phyloP scores from a whole-genome alignment of 2,329 filamentous ascomycete species.

The Cercospora canescens region DNA sequence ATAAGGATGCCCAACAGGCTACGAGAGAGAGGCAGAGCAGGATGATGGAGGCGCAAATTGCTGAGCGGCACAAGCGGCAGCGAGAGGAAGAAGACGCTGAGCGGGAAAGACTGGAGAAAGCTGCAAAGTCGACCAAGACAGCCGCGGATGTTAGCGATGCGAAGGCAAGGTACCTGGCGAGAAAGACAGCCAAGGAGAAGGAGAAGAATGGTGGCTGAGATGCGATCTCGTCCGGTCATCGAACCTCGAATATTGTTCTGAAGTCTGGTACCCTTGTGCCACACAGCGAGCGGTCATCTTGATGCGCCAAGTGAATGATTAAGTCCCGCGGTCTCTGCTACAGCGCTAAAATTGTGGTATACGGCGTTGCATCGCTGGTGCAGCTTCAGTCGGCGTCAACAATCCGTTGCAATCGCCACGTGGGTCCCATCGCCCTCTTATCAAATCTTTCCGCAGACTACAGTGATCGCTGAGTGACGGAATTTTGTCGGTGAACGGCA shows the following conservation, averaged over 20 bases:
- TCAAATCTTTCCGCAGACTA: too few relatives aligned
- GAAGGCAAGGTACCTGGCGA: slow-evolving; percentile 75
- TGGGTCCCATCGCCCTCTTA: too few relatives aligned
- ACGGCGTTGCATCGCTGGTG: too few relatives aligned
- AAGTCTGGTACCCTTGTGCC: too few relatives aligned
- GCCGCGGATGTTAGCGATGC: slow-evolving; percentile 73
- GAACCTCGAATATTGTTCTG: background rate
- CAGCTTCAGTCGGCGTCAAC: too few relatives aligned
- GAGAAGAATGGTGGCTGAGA: slow-evolving; percentile 46
- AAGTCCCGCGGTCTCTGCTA: too few relatives aligned
- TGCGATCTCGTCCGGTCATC: background rate
- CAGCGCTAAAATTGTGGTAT: too few relatives aligned
- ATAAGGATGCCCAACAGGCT: slow-evolving; percentile 54
- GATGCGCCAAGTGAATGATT: too few relatives aligned
- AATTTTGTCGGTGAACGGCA: too few relatives aligned
- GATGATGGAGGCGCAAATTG: slow-evolving; percentile 78
- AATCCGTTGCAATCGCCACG: too few relatives aligned
- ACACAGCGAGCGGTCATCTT: too few relatives aligned
- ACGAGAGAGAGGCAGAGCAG: slow-evolving; percentile 74
- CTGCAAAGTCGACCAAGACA: slow-evolving; percentile 76
- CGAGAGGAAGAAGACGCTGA: slow-evolving; percentile 69
- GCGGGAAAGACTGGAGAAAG: slow-evolving; percentile 62
- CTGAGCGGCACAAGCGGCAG: slow-evolving; percentile 69
- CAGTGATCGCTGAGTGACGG: too few relatives aligned
- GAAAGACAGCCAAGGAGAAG: slow-evolving; percentile 69